A percentile compares a stretch with the other conserved stretches of the same genome.
Evolutionary conservation across 2,329 filamentous ascomycete species (phyloP).

Genomic region (Corinectria fuckeliana): DNA sequence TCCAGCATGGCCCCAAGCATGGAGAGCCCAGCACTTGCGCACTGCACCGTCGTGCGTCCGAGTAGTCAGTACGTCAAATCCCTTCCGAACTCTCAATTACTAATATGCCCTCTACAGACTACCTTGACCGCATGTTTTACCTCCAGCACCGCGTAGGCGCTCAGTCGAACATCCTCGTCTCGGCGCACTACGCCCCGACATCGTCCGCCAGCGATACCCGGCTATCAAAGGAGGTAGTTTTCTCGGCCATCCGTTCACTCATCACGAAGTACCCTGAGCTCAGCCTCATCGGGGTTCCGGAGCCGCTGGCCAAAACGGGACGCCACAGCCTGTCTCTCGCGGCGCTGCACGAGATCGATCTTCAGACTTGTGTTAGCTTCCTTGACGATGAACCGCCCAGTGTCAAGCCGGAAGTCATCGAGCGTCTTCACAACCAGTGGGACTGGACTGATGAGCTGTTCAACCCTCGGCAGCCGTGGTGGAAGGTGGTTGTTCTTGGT

Average conservation of each 20-base stretch:
- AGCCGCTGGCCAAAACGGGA: not conserved
- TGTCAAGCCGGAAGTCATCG: not conserved
- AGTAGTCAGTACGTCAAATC: constrained; percentile 5
- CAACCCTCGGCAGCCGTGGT: constrained; percentile 15
- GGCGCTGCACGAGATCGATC: constrained; percentile 21
- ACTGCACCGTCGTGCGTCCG: constrained; percentile 14
- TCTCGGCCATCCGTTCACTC: constrained; percentile 8
- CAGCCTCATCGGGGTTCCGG: constrained; percentile 1
- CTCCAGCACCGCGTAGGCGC: constrained; percentile 25
- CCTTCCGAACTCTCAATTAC: not conserved
- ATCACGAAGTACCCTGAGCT: constrained; percentile 17
- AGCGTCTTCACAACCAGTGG: constrained; percentile 26
- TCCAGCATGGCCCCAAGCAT: too few relatives aligned
- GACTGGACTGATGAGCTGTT: constrained; percentile 18
- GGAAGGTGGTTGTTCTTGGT: constrained; percentile 24
- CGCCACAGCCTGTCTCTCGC: constrained; percentile 10
- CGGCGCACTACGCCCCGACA: constrained; percentile 20
- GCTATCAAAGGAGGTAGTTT: constrained; percentile 7
- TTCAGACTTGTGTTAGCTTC: constrained; percentile 23
- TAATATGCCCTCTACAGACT: constrained; percentile 7
- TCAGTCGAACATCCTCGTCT: constrained; percentile 27
- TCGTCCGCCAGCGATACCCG: too few relatives aligned
- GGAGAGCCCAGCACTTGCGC: not conserved
- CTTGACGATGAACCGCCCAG: not conserved
- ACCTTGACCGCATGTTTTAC: constrained; percentile 29